These are phyloP conservation scores for Penicillium diatomitis DNA, from an alignment of 495 filamentous ascomycete species.

Conservation along the genomic window DNA sequence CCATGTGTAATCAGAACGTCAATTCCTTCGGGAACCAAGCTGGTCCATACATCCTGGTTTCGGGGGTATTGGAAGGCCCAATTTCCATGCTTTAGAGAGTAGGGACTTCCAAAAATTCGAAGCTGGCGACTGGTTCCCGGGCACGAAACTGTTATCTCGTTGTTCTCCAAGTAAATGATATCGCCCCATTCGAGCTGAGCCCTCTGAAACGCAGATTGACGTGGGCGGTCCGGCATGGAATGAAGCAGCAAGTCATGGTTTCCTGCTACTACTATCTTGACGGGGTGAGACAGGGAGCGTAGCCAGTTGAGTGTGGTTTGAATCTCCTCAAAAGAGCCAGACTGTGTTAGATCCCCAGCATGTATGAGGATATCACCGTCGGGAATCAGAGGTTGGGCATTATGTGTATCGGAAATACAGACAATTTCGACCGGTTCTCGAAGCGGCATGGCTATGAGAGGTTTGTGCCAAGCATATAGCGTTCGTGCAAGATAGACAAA, in stretches of 20 bases:
- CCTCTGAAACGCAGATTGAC: constrained; percentile 2
- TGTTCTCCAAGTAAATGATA: constrained; percentile 44
- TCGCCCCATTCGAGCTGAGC: constrained; percentile 32
- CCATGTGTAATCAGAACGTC: constrained; percentile 74
- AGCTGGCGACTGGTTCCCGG: constrained; percentile 38
- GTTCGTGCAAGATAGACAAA: constrained; percentile 11
- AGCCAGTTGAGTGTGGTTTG: constrained; percentile 60
- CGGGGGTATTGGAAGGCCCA: constrained; percentile 41
- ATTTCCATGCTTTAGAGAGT: constrained; percentile 40
- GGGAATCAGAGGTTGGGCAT: constrained; percentile 45
- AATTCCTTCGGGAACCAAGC: constrained; percentile 48
- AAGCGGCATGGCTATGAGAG: constrained; percentile 8
- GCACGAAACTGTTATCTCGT: constrained; percentile 35
- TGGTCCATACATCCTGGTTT: constrained; percentile 16
- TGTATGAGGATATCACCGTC: constrained; percentile 68
- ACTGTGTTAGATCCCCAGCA: constrained; percentile 63
- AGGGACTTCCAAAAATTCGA: constrained; percentile 46
- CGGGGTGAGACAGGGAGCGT: constrained; percentile 43
- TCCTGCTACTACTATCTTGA: constrained; percentile 62
- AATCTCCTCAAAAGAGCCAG: constrained; percentile 50
- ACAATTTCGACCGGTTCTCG: constrained; percentile 9
- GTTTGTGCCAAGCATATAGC: constrained; percentile 10
- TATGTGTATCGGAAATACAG: constrained; percentile 75
- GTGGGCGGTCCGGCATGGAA: constrained; percentile 14
- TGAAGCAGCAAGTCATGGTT: constrained; percentile 69